Evolutionary conservation across 139 green algal species (phyloP).

Genomic region (Chlorella sorokiniana): DNA sequence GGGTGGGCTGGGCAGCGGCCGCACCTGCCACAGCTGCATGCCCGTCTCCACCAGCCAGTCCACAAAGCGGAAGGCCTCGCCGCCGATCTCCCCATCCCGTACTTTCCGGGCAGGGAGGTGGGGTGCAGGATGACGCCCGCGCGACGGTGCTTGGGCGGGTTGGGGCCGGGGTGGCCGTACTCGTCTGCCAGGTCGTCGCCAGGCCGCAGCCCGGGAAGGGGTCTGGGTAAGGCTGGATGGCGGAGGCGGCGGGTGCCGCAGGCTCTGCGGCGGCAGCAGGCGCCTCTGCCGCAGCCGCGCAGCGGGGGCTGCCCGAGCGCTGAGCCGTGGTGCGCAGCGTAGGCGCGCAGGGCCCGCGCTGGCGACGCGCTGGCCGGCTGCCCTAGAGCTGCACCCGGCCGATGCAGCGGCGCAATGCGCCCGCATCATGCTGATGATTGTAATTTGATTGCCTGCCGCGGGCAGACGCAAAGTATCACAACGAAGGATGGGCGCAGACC

Average conservation of each 20-base stretch:
- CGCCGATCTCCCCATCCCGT: constrained; percentile 91
- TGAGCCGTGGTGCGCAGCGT: neutral
- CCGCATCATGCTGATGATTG: neutral
- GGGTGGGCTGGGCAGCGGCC: neutral
- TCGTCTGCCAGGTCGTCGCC: constrained; percentile 32
- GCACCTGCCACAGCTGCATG: constrained; percentile 71
- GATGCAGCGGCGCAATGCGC: neutral
- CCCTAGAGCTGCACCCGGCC: neutral
- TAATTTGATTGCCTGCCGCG: neutral
- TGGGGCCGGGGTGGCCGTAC: constrained; percentile 28
- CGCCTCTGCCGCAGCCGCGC: neutral
- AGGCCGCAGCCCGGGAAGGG: constrained; percentile 35
- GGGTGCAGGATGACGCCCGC: constrained; percentile 92
- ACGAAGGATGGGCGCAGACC: no score
- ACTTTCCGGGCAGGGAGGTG: constrained; percentile 87
- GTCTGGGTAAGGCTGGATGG: constrained; percentile 34
- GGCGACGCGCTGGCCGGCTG: neutral
- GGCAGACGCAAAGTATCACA: neutral
- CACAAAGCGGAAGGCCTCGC: constrained; percentile 79
- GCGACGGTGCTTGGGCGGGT: constrained; percentile 30
- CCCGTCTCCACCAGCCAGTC: constrained; percentile 86
- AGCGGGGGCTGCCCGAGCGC: neutral
- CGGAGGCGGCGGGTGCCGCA: neutral
- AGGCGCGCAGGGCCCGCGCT: neutral
- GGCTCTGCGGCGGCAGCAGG: neutral